Base-by-base conservation (phyloP, 1,284 basidiomycete genomes). In the Peniophora sp. region DNA sequence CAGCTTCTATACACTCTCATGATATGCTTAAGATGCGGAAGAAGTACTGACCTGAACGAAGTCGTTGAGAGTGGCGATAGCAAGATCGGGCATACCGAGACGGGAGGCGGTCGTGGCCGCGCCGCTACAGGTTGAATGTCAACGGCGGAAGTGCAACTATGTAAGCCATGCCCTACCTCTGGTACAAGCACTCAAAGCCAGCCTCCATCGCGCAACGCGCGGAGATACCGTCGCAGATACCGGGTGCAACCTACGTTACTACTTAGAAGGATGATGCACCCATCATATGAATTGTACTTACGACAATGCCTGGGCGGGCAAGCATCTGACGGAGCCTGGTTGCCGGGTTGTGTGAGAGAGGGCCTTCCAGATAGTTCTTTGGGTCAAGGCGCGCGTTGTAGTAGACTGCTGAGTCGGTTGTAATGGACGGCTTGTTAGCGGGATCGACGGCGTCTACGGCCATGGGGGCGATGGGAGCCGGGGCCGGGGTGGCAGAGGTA, bases 181-280 rank as follows among this genome's bases (percentile, higher is more conserved):
- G 85, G 62, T 89, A 90, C 48, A 88, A 55, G 56, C 85, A 88
- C 24, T 78, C 72, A 60, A 89, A 88, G 43, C 86, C 88, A 42
- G 85, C 81, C 64, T 88, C 84, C 11, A 90, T 68, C 6, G 87
- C 87, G 55, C 85, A 84, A 22, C 88, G 76, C 3, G 88, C 86
- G 57, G 82, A 85, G 63, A 90, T 88, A 48, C 88, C 87, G 55
- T 90, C 88, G 58, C 85, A 90, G 42, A 90, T 86, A 50, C 88
- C 88, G 5, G 86, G 86, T 1, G 85, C 85, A 58, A 85, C 68
- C 83, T 84, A 39, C 3, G 5, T 17, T 49, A 20, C 3, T 12
- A 22, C 37, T 48, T 41, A 48, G 51, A 14, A 52, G 35, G 14
- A 23, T 24, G 12, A 39, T 18, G 27, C 23, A 32, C 43, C 2